phyloP scores from a whole-genome alignment of 805 yeast species.

The Saturnispora zaruensis region DNA sequence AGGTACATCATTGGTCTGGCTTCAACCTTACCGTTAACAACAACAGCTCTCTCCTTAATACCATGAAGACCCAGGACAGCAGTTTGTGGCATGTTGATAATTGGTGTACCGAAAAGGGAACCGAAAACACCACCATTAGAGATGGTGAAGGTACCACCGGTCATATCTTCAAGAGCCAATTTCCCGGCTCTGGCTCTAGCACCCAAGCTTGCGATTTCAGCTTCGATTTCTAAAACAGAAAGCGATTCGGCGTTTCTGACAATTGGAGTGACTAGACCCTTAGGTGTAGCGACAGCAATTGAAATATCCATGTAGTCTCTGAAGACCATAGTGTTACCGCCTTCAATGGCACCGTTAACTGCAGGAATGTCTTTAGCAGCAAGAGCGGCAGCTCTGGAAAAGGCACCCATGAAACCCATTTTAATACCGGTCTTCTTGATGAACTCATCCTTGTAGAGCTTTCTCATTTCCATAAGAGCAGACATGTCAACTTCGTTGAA shows the following conservation, averaged over 20 bases:
- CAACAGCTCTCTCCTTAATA: slow-evolving; percentile 91
- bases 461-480: slow-evolving; percentile 84
- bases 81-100: slow-evolving; percentile 96
- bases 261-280: slow-evolving; percentile 97
- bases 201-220: slow-evolving; percentile 75
- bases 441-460: slow-evolving; percentile 92
- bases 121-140: slow-evolving; percentile 99
- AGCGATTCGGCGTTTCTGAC: slow-evolving; percentile 94
- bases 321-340: slow-evolving; percentile 85
- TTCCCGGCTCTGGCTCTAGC: slow-evolving; percentile 94
- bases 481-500: slow-evolving; percentile 98
- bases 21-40: slow-evolving; percentile 86
- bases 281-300: slow-evolving; percentile 97
- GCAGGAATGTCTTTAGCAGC: slow-evolving; percentile 95
- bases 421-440: slow-evolving; percentile 89
- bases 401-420: slow-evolving; percentile 98
- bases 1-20: slow-evolving; percentile 99
- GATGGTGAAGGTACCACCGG: slow-evolving; percentile 98
- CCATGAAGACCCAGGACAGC: slow-evolving; percentile 98
- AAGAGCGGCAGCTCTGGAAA: slow-evolving; percentile 84
- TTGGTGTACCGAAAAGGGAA: slow-evolving; percentile 95
- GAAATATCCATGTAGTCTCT: slow-evolving; percentile 96
- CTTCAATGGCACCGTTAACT: slow-evolving; percentile 89
- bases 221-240: slow-evolving; percentile 80
- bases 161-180: slow-evolving; percentile 94